phyloP scores from a whole-genome alignment of 345 rosid genomes.

The Brassica rapa region DNA sequence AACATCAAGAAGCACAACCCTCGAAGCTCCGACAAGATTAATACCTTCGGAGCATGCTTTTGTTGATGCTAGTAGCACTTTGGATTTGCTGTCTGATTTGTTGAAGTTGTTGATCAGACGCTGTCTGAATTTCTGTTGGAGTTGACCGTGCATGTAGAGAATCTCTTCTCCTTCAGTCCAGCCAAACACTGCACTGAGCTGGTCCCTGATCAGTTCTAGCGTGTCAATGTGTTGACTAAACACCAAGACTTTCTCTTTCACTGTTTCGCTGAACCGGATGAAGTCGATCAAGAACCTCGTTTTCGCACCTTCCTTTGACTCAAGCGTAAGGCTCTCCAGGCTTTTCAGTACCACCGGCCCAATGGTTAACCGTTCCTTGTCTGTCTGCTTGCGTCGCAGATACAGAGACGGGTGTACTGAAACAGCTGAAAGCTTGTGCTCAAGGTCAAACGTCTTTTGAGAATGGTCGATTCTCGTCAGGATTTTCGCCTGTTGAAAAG shows the following conservation, averaged over 20 bases:
- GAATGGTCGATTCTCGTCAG: constrained; percentile 40
- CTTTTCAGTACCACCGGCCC: neutral
- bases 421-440: constrained; percentile 45
- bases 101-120: constrained; percentile 56
- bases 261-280: constrained; percentile 44
- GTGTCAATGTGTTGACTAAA: constrained; percentile 67
- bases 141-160: constrained; percentile 53
- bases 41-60: constrained; percentile 79
- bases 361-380: constrained; percentile 8
- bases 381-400: constrained; percentile 6
- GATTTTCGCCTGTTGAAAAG: constrained; percentile 47
- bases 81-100: constrained; percentile 48
- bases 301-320: constrained; percentile 58
- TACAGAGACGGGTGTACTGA: constrained; percentile 67
- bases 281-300: constrained; percentile 61
- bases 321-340: constrained; percentile 35
- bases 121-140: constrained; percentile 49
- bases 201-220: constrained; percentile 49
- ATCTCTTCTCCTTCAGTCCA: constrained; percentile 60
- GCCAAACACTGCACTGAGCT: constrained; percentile 36
- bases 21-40: constrained; percentile 76
- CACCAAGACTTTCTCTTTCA: constrained; percentile 66
- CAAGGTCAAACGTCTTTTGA: constrained; percentile 25
- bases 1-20: constrained; percentile 76
- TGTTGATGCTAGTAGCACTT: constrained; percentile 74